Percentiles rank a stretch among this genome's conserved stretches.
Evolutionary conservation across 345 rosid species (phyloP).

Genomic region (Eucalyptus virginea): DNA sequence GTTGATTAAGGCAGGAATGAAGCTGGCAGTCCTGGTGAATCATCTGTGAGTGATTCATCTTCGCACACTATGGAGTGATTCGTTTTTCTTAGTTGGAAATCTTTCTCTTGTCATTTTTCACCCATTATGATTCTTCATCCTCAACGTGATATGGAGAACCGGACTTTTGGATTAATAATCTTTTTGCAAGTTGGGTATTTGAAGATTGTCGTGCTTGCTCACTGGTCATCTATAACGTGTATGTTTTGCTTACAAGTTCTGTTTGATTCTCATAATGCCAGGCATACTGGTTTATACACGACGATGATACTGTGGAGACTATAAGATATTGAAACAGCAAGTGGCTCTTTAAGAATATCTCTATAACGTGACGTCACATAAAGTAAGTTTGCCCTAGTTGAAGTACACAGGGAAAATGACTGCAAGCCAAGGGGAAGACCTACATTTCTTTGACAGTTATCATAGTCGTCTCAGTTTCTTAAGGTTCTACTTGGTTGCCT

Average conservation of each 20-base stretch:
- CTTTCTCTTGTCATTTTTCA: background rate
- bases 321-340: background rate
- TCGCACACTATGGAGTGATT: background rate
- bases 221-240: background rate
- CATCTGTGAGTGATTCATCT: background rate
- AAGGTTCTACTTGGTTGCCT: background rate
- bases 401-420: background rate
- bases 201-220: background rate
- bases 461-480: background rate
- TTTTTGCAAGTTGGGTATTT: background rate
- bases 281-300: background rate
- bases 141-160: background rate
- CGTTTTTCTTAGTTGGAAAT: background rate
- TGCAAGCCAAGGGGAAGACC: background rate
- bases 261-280: background rate
- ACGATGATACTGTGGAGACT: background rate
- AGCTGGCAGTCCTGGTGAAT: background rate
- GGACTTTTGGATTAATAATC: background rate
- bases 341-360: background rate
- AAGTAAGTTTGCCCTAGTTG: background rate
- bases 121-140: background rate
- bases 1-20: background rate
- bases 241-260: background rate
- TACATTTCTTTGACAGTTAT: background rate
- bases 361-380: background rate